Conservation (phyloP, 2,329 filamentous ascomycete species). For the Calonectria pauciramosa region DNA sequence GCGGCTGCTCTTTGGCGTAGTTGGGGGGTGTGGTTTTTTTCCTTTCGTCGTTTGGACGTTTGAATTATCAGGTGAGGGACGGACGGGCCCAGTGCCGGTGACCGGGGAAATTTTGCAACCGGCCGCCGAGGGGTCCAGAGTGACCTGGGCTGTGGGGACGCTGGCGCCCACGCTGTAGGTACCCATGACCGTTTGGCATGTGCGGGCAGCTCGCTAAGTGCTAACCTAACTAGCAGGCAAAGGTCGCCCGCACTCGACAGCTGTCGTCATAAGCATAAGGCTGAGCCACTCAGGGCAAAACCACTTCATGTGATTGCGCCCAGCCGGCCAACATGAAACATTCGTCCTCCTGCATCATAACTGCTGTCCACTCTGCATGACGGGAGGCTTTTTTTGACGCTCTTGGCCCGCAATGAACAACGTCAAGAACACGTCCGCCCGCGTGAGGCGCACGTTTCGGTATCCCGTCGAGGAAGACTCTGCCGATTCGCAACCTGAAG, state of each 20-base stretch:
- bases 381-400: not conserved
- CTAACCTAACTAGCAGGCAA: too few relatives aligned
- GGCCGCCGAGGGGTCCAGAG: constrained; percentile 30
- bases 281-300: constrained; percentile 36
- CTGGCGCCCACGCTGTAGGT: not conserved
- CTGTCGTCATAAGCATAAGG: constrained; percentile 49
- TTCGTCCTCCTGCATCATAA: not conserved
- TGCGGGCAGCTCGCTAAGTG: not conserved
- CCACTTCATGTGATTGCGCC: constrained; percentile 36
- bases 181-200: constrained; percentile 7
- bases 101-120: constrained; percentile 47
- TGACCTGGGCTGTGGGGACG: constrained; percentile 23
- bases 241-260: constrained; percentile 14
- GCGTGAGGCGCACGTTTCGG: constrained; percentile 82
- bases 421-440: constrained; percentile 58
- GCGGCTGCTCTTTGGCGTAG: not conserved
- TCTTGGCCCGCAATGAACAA: constrained; percentile 39
- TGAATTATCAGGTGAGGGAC: constrained; percentile 40
- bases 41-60: not conserved
- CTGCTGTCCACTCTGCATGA: constrained; percentile 18
- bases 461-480: constrained; percentile 75
- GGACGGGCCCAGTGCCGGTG: constrained; percentile 9
- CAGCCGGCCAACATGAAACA: constrained; percentile 6
- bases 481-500: constrained; percentile 64
- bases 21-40: constrained; percentile 3